Percentiles rank a stretch among this genome's conserved stretches.
These are phyloP conservation scores for Colletotrichum cereale DNA, from an alignment of 2,329 filamentous ascomycete genomes.

Conservation along the genomic window DNA sequence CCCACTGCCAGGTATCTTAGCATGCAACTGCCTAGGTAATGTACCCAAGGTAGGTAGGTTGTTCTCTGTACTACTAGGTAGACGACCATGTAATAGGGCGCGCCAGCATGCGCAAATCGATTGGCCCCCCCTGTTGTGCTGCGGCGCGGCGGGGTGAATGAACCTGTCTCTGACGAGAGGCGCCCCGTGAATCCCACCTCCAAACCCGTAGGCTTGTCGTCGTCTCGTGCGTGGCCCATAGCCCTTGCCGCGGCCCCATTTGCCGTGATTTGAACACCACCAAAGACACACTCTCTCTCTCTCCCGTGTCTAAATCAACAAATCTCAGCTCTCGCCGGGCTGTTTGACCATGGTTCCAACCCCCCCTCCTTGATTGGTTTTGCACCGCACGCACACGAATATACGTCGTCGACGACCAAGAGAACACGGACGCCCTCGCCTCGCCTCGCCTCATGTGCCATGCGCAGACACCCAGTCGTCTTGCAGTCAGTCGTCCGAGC, in stretches of 20 bases:
- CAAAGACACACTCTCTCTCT: not conserved
- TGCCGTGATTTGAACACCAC: not conserved
- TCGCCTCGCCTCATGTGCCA: not conserved
- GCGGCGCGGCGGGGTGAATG: constrained; percentile 23
- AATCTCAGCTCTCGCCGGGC: not conserved
- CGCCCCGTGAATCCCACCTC: not conserved
- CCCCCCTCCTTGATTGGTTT: not conserved
- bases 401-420: not conserved
- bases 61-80: too few species aligned
- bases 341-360: constrained; percentile 17
- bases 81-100: not conserved
- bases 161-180: constrained; percentile 4
- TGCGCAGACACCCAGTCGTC: constrained; percentile 7
- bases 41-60: too few species aligned
- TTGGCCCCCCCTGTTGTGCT: constrained; percentile 24
- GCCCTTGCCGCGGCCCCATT: constrained; percentile 7
- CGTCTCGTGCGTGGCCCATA: constrained; percentile 17
- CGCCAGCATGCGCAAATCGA: constrained; percentile 22
- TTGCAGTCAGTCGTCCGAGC: constrained; percentile 28
- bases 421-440: not conserved
- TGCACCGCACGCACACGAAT: not conserved
- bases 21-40: not conserved
- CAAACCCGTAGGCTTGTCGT: not conserved
- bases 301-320: not conserved
- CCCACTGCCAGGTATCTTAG: not conserved